Conservation (phyloP, 2,329 filamentous ascomycete genomes). For the Ceratocystis diversiconidia region DNA sequence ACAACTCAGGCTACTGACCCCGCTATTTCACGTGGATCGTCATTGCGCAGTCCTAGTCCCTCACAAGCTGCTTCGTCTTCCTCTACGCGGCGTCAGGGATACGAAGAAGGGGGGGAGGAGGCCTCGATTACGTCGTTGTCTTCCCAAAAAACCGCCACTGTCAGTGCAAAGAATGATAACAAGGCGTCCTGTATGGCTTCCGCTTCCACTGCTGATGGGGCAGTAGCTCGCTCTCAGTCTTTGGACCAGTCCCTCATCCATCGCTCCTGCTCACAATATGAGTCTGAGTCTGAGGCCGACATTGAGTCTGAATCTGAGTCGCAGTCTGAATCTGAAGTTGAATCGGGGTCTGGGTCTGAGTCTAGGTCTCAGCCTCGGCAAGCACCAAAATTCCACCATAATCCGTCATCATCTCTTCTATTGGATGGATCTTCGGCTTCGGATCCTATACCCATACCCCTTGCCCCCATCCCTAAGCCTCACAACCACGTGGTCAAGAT, state of each 20-base stretch:
- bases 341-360: not conserved
- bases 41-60: conserved; percentile 7
- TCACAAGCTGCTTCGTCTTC: not conserved
- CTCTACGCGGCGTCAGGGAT: not conserved
- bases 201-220: not conserved
- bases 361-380: not conserved
- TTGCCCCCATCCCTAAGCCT: not conserved
- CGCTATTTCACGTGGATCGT: not conserved
- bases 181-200: conserved; percentile 9
- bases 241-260: not conserved
- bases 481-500: conserved; percentile 53
- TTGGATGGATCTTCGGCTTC: not conserved
- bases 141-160: not conserved
- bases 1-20: conserved; percentile 13
- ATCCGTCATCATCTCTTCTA: not conserved
- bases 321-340: not conserved
- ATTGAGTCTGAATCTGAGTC: not conserved
- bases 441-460: not conserved
- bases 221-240: not conserved
- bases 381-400: not conserved
- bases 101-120: not conserved
- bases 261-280: not conserved
- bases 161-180: not conserved
- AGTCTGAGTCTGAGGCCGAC: not conserved
- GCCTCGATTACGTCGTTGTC: not conserved